Percentiles rank a stretch among this genome's conserved stretches.
These are phyloP conservation scores for Xylariaceae sp. DNA, from an alignment of 2,329 filamentous ascomycete species.

Conservation along the genomic window DNA sequence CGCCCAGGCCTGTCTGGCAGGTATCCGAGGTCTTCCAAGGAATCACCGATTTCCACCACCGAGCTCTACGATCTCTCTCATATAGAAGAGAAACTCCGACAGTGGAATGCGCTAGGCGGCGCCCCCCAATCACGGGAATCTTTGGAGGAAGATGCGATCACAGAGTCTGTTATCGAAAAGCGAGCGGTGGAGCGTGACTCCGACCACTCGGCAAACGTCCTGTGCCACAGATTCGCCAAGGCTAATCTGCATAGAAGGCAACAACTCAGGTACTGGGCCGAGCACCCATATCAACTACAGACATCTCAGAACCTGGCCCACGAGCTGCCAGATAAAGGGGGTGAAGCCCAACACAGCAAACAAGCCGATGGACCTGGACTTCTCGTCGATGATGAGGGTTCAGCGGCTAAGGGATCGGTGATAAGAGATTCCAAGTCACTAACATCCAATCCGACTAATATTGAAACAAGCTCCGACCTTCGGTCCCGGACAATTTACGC, in stretches of 20 bases:
- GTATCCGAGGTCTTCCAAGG: not conserved
- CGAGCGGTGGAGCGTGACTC: not conserved
- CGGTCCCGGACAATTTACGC: not conserved
- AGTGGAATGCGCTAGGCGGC: conserved; percentile 2
- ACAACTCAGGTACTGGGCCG: conserved; percentile 4
- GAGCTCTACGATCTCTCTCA: conserved; percentile 1
- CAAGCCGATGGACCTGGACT: too few species aligned
- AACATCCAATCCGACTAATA: not conserved
- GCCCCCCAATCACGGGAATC: not conserved
- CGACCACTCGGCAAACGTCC: not conserved
- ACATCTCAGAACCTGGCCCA: not conserved
- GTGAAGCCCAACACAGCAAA: not conserved
- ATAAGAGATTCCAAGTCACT: not conserved
- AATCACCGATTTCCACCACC: not conserved
- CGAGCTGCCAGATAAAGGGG: not conserved
- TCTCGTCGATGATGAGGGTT: not conserved
- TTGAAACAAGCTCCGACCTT: not conserved
- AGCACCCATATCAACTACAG: not conserved
- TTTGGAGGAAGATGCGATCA: not conserved
- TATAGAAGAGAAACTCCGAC: conserved; percentile 2
- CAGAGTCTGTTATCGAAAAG: not conserved
- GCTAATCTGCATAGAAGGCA: conserved; percentile 2
- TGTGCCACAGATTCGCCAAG: not conserved
- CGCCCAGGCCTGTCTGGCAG: conserved; percentile 1
- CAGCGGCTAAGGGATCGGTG: not conserved